Percentiles rank a stretch among this genome's conserved stretches.
phyloP scores from a whole-genome alignment of 176 grass and related monocot species.

The Alloteropsis semialata region DNA sequence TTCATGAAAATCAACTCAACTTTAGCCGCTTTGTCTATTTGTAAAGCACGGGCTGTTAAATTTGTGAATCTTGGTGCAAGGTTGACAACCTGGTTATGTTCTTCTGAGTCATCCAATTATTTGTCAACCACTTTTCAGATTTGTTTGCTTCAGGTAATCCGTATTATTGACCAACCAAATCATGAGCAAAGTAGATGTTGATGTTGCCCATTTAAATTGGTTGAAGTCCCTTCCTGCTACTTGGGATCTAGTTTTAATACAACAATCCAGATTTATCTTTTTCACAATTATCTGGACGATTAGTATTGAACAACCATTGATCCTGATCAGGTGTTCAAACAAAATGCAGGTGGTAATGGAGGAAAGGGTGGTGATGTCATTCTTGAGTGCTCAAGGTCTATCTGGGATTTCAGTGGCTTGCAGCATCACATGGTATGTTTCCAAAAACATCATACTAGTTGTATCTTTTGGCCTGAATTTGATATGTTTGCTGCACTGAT shows the following conservation, averaged over 20 bases:
- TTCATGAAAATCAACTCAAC: too few relatives aligned
- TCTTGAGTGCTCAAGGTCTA: constrained; percentile 69
- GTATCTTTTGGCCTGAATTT: not conserved
- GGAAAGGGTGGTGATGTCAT: constrained; percentile 81
- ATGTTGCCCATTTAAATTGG: not conserved
- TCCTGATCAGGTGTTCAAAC: not conserved
- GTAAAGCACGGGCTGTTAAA: too few relatives aligned
- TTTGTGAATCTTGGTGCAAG: too few relatives aligned
- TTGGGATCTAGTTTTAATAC: not conserved
- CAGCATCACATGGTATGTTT: constrained; percentile 70
- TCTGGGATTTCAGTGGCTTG: constrained; percentile 82
- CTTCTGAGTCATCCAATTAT: too few relatives aligned
- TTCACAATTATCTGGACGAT: too few relatives aligned
- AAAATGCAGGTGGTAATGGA: constrained; percentile 67
- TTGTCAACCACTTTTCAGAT: not conserved
- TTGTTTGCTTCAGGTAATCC: not conserved
- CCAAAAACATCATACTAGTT: not conserved
- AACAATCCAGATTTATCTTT: not conserved
- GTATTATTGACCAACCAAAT: not conserved
- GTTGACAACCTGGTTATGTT: too few relatives aligned
- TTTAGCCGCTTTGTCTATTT: too few relatives aligned
- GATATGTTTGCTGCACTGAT: not conserved
- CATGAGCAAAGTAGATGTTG: too few relatives aligned
- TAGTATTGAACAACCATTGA: too few relatives aligned
- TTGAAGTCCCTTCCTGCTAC: not conserved